Percentiles rank a stretch among this genome's conserved stretches.
These are phyloP conservation scores for Irpex sp. DNA, from an alignment of 1,284 basidiomycete genomes.

Conservation along the genomic window DNA sequence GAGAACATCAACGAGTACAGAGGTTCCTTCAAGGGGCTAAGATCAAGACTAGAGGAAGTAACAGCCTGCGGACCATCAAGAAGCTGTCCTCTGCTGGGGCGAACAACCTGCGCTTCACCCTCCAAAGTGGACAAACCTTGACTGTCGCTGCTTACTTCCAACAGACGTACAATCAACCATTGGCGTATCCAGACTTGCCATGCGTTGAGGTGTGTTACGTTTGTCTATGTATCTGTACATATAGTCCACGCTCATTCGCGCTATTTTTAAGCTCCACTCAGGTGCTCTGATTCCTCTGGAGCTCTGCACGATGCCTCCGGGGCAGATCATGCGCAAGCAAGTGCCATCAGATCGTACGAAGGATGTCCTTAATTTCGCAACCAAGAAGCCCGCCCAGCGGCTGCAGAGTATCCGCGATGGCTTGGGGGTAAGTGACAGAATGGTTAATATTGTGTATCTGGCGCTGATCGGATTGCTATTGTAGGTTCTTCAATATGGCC, in stretches of 20 bases:
- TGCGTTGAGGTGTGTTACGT: slow-evolving; percentile 54
- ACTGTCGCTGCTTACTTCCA: slow-evolving; percentile 64
- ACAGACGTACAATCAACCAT: slow-evolving; percentile 41
- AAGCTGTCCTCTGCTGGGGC: slow-evolving; percentile 50
- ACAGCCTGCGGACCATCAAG: slow-evolving; percentile 39
- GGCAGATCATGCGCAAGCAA: slow-evolving; percentile 74
- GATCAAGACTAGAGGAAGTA: slow-evolving; percentile 34
- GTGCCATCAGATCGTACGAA: slow-evolving; percentile 65
- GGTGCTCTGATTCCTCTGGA: slow-evolving; percentile 70
- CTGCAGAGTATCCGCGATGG: slow-evolving; percentile 55
- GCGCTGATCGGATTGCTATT: not conserved
- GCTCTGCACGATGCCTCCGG: slow-evolving; percentile 57
- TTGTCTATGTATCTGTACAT: not conserved
- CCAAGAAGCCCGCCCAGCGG: slow-evolving; percentile 61
- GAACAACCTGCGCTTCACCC: slow-evolving; percentile 45
- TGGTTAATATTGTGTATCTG: not conserved
- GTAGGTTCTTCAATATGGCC: slow-evolving; percentile 63
- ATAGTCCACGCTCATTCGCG: too few species aligned
- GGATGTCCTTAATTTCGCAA: slow-evolving; percentile 67
- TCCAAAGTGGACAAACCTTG: slow-evolving; percentile 47
- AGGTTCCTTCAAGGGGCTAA: slow-evolving; percentile 59
- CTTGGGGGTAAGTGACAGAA: slow-evolving; percentile 37
- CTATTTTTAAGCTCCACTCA: slow-evolving; percentile 47
- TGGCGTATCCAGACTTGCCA: slow-evolving; percentile 53
- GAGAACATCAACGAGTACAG: slow-evolving; percentile 56